Conservation (phyloP, 2,329 filamentous ascomycete species). For the Fusarium virguliforme region DNA sequence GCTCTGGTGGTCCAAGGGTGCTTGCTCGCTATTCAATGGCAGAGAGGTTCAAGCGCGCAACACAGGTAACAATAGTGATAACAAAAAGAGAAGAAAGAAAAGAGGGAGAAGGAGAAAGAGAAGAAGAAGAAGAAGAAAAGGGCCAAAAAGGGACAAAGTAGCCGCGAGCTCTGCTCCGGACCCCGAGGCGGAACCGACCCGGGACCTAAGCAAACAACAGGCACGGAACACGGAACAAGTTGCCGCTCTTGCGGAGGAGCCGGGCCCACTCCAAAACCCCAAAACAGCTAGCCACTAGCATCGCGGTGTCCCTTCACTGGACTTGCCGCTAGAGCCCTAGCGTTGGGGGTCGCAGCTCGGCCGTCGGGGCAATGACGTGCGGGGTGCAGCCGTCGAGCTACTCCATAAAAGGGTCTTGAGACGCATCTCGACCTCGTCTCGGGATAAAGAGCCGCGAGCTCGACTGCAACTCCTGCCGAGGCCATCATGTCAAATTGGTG, state of each 20-base stretch:
- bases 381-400: constrained; percentile 35
- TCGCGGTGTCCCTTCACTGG: constrained; percentile 13
- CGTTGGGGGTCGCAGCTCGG: constrained; percentile 42
- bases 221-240: background rate
- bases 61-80: background rate
- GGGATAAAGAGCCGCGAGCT: constrained; percentile 40
- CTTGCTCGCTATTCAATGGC: background rate
- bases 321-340: constrained; percentile 15
- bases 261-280: constrained; percentile 3
- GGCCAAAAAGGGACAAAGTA: constrained; percentile 6
- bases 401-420: constrained; percentile 11
- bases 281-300: constrained; percentile 47
- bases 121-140: background rate
- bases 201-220: constrained; percentile 10
- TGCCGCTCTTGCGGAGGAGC: constrained; percentile 36
- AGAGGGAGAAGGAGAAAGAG: background rate
- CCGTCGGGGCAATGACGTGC: constrained; percentile 49
- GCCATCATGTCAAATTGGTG: background rate
- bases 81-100: constrained; percentile 5
- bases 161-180: constrained; percentile 16
- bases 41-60: background rate
- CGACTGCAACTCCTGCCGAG: constrained; percentile 3
- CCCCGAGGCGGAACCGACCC: constrained; percentile 40
- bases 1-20: background rate
- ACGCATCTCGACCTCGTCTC: constrained; percentile 22